Evolutionary conservation across 768 basidiomycete genomes (phyloP), one percentile per base, ranked within the genome.

Genomic region (Trametes villosa): DNA sequence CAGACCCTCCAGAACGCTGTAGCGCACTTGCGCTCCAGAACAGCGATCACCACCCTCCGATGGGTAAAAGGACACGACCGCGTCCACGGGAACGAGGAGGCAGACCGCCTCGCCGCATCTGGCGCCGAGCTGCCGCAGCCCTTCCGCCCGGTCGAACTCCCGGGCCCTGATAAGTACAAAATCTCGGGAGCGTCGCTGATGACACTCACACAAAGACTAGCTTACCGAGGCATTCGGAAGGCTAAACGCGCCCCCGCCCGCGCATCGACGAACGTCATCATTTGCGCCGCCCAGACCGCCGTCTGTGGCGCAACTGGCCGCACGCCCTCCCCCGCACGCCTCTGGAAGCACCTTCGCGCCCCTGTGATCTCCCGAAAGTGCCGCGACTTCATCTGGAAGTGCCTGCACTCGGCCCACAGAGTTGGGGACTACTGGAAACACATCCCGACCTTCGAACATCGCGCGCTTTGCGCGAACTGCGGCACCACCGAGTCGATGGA

Each of bases 11-110:
- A 59, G 11, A 40, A 27, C 3, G 58, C 53, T 0, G 51, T 50
- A 0, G 49, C 29, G 31, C 50, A 36, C 0, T 45, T 68, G 11
- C 18, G 54, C 11, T 6, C 3, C 0, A 6, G 57, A 0, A 15
- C 40, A 0, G 60, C 60, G 0, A 15, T 34, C 0, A 62, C 60
- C 0, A 30, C 24, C 12, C 55, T 68, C 11, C 12, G 38, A 20
- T 68, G 67, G 67, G 59, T 66, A 0, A 62, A 66, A 26, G 67
- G 67, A 1, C 67, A 68, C 20, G 6, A 4, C 0, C 54, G 60
- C 0, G 29, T 7, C 1, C 12, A 6, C 7, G 60, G 67, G 0
- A 66, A 66, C 18, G 67, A 64, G 27, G 34, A 53, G 6, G 62
- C 64, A 0, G 48, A 50, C 33, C 33, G 17, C 9, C 31, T 50